A percentile compares a stretch with the other conserved stretches of the same genome.
Conservation (phyloP, 805 yeast species). For the Spathaspora arborariae region DNA sequence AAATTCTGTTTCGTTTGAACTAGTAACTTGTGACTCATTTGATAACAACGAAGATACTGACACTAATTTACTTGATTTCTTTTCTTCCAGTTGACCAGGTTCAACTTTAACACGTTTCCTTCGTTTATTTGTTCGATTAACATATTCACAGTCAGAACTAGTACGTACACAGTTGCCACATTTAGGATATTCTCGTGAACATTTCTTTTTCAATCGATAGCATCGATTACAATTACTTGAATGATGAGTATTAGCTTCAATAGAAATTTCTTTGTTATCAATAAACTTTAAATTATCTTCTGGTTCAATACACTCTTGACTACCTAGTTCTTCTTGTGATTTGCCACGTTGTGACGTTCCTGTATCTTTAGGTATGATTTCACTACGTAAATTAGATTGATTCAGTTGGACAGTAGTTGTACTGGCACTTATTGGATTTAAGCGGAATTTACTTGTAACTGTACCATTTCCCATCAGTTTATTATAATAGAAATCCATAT, state of each 20-base stretch:
- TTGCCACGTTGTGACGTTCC: not conserved
- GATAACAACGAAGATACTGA: constrained; percentile 21
- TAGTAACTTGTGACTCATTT: not conserved
- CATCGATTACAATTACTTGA: constrained; percentile 37
- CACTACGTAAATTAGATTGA: constrained; percentile 14
- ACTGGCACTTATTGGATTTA: constrained; percentile 3
- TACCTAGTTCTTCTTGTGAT: not conserved
- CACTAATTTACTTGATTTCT: constrained; percentile 16
- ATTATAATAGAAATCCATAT: constrained; percentile 34
- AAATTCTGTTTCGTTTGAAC: constrained; percentile 26
- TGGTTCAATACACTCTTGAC: not conserved
- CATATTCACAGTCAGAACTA: constrained; percentile 34
- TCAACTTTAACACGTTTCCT: no score
- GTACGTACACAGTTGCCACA: constrained; percentile 36
- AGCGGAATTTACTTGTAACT: constrained; percentile 33
- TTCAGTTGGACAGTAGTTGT: constrained; percentile 13
- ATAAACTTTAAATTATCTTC: not conserved
- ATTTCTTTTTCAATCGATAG: constrained; percentile 40
- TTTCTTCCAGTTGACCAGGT: no score
- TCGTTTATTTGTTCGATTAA: constrained; percentile 26
- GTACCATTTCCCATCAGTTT: constrained; percentile 39
- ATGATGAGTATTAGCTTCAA: constrained; percentile 21
- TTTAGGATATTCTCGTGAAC: constrained; percentile 34
- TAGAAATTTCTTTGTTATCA: not conserved
- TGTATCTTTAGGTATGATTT: not conserved